Conservation (phyloP, 2,329 filamentous ascomycete genomes). For the Verticillium longisporum region DNA sequence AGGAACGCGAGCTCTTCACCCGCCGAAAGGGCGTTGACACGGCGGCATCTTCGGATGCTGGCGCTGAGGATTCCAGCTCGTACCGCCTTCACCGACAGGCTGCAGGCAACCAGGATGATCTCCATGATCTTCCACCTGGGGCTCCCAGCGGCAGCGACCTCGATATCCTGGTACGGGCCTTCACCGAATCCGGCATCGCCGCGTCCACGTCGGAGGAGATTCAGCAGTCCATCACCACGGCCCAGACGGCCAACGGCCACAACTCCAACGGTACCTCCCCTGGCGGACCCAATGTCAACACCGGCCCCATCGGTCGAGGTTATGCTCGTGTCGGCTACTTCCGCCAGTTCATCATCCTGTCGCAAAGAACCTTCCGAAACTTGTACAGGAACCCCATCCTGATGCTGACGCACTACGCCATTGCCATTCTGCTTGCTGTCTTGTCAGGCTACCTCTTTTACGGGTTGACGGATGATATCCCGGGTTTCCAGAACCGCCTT, state of each 20-base stretch:
- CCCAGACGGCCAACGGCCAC: conserved; percentile 59
- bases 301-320: conserved; percentile 62
- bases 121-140: conserved; percentile 52
- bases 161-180: conserved; percentile 72
- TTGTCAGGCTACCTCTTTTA: conserved; percentile 96
- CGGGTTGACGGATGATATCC: conserved; percentile 89
- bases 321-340: conserved; percentile 75
- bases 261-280: conserved; percentile 47
- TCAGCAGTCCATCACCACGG: conserved; percentile 55
- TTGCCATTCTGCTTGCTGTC: conserved; percentile 88
- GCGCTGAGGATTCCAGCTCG: conserved; percentile 40
- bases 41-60: conserved; percentile 52
- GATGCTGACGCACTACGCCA: conserved; percentile 98
- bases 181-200: conserved; percentile 72
- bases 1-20: conserved; percentile 87
- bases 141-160: conserved; percentile 67
- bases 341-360: conserved; percentile 84
- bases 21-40: conserved; percentile 62
- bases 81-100: conserved; percentile 45
- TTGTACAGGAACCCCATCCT: conserved; percentile 95
- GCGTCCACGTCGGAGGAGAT: conserved; percentile 72
- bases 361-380: conserved; percentile 90
- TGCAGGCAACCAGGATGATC: conserved; percentile 56
- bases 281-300: conserved; percentile 40
- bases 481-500: conserved; percentile 94